Percentiles rank a stretch among this genome's conserved stretches.
These are phyloP conservation scores for Apophysomyces elegans DNA, from an alignment of 371 early-diverging fungal genomes.

Conservation along the genomic window DNA sequence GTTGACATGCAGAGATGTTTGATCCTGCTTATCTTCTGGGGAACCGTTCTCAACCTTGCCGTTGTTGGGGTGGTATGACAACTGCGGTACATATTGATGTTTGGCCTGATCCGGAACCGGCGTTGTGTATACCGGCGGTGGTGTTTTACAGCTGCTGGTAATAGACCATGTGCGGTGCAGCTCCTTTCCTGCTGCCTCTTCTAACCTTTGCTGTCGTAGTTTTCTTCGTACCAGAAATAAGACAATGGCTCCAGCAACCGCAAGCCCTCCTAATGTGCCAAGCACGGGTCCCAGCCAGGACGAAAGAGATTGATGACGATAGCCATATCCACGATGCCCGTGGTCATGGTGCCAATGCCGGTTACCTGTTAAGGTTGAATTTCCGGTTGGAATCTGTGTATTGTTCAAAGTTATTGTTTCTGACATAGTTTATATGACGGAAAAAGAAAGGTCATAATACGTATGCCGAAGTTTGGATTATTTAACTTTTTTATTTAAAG, in stretches of 20 bases:
- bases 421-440: too few species aligned
- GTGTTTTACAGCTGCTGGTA: background rate
- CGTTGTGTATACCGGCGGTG: background rate
- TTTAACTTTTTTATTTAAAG: too few species aligned
- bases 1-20: too few species aligned
- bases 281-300: background rate
- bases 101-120: background rate
- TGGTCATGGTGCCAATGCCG: background rate
- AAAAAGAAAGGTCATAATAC: too few species aligned
- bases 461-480: too few species aligned
- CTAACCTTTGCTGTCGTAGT: background rate
- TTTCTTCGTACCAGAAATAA: background rate
- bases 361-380: background rate
- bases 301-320: background rate
- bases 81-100: background rate
- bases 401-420: too few species aligned
- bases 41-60: background rate
- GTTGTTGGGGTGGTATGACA: background rate
- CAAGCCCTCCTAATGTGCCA: slow-evolving; percentile 1
- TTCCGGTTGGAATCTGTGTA: background rate
- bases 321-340: background rate
- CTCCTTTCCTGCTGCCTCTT: background rate
- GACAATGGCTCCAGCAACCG: background rate
- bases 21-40: background rate
- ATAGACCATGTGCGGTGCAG: slow-evolving; percentile 1